These are phyloP conservation scores for Jatropha podagrica DNA, from an alignment of 441 rosid genomes.

Conservation along the genomic window DNA sequence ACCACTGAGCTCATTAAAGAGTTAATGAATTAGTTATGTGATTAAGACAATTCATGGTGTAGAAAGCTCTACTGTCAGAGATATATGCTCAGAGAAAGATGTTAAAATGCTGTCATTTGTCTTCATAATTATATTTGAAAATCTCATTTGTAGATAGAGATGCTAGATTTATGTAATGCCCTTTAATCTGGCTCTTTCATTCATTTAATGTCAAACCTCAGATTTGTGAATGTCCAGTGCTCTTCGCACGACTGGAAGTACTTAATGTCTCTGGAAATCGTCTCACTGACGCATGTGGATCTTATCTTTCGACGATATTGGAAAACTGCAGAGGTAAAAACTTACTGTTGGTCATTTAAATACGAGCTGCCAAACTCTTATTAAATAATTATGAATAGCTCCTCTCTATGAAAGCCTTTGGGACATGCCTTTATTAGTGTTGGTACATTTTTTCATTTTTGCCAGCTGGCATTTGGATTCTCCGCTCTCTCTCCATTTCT, in stretches of 20 bases:
- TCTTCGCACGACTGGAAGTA: conserved; percentile 80
- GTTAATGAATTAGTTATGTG: not conserved
- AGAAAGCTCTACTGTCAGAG: not conserved
- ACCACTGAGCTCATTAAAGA: not conserved
- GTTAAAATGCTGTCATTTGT: not conserved
- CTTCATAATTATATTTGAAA: not conserved
- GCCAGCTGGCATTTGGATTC: conserved; percentile 9
- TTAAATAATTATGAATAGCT: not conserved
- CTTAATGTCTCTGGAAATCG: conserved; percentile 94
- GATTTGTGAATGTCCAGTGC: conserved; percentile 95
- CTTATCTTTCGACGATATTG: conserved; percentile 87
- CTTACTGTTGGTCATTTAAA: conserved; percentile 14
- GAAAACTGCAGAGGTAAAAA: conserved; percentile 73
- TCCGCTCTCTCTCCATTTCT: not conserved
- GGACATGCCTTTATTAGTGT: not conserved
- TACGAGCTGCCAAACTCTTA: not conserved
- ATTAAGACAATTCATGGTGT: not conserved
- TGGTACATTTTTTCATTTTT: not conserved
- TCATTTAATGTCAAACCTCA: conserved; percentile 30
- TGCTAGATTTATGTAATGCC: not conserved
- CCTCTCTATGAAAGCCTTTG: conserved; percentile 7
- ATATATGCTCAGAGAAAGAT: not conserved
- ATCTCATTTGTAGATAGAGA: not conserved
- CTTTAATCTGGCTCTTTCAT: conserved; percentile 19
- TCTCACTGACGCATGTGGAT: conserved; percentile 97